Conservation (phyloP, 2,329 filamentous ascomycete species). For the Xylariaceae sp. region DNA sequence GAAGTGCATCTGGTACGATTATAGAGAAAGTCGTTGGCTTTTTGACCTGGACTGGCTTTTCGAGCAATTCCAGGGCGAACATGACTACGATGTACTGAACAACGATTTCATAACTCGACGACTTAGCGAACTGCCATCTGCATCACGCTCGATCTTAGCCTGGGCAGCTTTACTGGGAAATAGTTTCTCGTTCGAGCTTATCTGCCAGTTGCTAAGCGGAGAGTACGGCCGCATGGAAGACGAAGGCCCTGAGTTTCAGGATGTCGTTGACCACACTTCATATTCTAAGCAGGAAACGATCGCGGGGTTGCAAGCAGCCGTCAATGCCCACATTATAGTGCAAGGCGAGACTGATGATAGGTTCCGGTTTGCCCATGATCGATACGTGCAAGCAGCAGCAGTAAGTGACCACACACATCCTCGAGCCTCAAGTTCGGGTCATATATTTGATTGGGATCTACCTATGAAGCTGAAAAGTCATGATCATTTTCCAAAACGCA, state of each 20-base stretch:
- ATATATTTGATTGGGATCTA: too few species aligned
- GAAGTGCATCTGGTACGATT: constrained; percentile 87
- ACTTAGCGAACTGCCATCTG: constrained; percentile 68
- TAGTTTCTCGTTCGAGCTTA: constrained; percentile 76
- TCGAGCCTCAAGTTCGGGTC: too few species aligned
- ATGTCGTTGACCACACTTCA: constrained; percentile 35
- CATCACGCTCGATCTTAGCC: constrained; percentile 72
- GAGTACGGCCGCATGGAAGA: constrained; percentile 62
- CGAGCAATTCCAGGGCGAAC: constrained; percentile 73
- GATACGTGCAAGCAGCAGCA: constrained; percentile 73
- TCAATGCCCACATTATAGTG: constrained; percentile 77
- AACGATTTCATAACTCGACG: constrained; percentile 78
- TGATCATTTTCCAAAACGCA: background rate
- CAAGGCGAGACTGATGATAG: constrained; percentile 79
- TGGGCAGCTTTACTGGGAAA: constrained; percentile 84
- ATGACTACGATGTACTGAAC: constrained; percentile 74
- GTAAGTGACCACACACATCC: constrained; percentile 9
- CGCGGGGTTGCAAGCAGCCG: constrained; percentile 73
- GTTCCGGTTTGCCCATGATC: constrained; percentile 85
- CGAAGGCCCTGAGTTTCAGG: constrained; percentile 25
- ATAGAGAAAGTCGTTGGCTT: constrained; percentile 75
- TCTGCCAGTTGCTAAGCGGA: constrained; percentile 71
- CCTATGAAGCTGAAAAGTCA: too few species aligned
- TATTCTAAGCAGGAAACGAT: constrained; percentile 66
- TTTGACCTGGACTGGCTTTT: constrained; percentile 85